Evolutionary conservation across 768 basidiomycete genomes (phyloP).

Genomic region (Sistotremastrum suecicum): DNA sequence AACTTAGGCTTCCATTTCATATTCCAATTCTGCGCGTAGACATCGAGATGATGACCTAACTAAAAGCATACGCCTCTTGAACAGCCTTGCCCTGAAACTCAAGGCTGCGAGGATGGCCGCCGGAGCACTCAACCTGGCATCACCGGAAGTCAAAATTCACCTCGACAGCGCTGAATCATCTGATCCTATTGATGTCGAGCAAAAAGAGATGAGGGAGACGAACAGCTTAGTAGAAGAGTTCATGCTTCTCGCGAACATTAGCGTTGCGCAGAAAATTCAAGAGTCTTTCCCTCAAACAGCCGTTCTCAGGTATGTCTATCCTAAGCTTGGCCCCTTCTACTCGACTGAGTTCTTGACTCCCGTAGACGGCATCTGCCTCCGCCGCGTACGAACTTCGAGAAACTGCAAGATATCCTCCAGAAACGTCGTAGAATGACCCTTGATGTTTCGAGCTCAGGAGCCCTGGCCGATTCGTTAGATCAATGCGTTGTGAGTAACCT

Average conservation of each 20-base stretch:
- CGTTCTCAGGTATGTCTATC: slow-evolving; percentile 52
- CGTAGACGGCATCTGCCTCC: slow-evolving; percentile 80
- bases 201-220: slow-evolving; percentile 84
- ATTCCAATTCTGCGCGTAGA: slow-evolving; percentile 22
- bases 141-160: slow-evolving; percentile 96
- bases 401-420: slow-evolving; percentile 77
- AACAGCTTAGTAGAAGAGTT: slow-evolving; percentile 98
- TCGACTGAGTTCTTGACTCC: not conserved
- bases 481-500: slow-evolving; percentile 53
- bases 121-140: slow-evolving; percentile 95
- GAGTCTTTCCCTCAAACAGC: slow-evolving; percentile 94
- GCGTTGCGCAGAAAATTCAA: slow-evolving; percentile 83
- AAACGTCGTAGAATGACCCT: slow-evolving; percentile 74
- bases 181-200: slow-evolving; percentile 94
- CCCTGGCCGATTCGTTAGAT: slow-evolving; percentile 80
- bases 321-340: not conserved
- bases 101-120: slow-evolving; percentile 81
- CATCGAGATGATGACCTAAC: slow-evolving; percentile 71
- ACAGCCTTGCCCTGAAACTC: slow-evolving; percentile 72
- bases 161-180: slow-evolving; percentile 86
- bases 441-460: slow-evolving; percentile 84
- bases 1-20: not conserved
- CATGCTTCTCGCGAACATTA: slow-evolving; percentile 96
- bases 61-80: slow-evolving; percentile 75
- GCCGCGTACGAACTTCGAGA: slow-evolving; percentile 89